Base-by-base conservation (phyloP, 202 grass and related monocot genomes). In the Setaria italica region DNA sequence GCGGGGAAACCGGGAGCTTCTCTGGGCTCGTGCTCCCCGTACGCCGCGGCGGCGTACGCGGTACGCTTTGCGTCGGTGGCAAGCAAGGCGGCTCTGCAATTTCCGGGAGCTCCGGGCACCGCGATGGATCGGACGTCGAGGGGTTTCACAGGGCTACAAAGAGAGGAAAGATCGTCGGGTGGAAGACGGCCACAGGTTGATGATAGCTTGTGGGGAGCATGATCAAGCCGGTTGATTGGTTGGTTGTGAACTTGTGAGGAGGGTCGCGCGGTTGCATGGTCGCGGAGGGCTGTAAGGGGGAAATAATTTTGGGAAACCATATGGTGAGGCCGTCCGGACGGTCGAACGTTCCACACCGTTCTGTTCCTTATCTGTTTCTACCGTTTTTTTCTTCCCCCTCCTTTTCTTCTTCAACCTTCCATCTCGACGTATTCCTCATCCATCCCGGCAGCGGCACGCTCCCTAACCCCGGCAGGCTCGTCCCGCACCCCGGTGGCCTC, bases 1-100 rank as follows among this genome's bases (percentile, higher is more conserved):
- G 5, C 50, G 41, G 16, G 51, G 50, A 34, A 13, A 12, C 62
- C 72, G 63, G 63, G 77, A 62, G 72, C 71, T 69, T 60, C 59
- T 16, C 15, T 0, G 6, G 9, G 42, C 42, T 65, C n/a, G 30
- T 15, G 70, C 49, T 57, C 50, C 53, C 39, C 50, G 60, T 49
- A 13, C 76, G 15, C 17, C 9, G 30, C 70, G 9, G 30, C 47
- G 9, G 47, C 6, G 45, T 13, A 16, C 34, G 29, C 62, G 2
- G 45, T 13, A 16, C 34, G 29, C 62, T 70, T 76, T 39, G 85
- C 50, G 71, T 68, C 70, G 66, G 70, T 57, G 70, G 25, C 41
- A 80, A 49, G 49, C 67, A 54, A 77, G 20, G 12, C 29, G 21
- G 3, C 3, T 45, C 8, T 53, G 77, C 67, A 20, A 48, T 72